phyloP scores from a whole-genome alignment of 164 flowering plant species.

The Taxillus chinensis region DNA sequence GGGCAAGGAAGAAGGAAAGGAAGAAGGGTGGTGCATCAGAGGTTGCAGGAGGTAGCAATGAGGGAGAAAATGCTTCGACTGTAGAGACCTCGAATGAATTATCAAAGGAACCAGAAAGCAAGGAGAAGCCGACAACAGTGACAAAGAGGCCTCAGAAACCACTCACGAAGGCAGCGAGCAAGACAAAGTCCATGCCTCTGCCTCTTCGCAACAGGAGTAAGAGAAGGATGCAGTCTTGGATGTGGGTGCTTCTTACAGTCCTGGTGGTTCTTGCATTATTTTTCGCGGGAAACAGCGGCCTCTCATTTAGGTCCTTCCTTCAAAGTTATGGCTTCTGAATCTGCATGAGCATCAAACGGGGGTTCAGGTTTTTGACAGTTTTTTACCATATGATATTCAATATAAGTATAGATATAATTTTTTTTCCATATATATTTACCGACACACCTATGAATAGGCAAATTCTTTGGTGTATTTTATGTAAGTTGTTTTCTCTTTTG shows the following conservation, averaged over 20 bases:
- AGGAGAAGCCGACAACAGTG: slow-evolving; percentile 21
- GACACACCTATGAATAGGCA: no score
- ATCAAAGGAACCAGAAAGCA: slow-evolving; percentile 23
- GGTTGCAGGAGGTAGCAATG: slow-evolving; percentile 11
- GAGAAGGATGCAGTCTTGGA: slow-evolving; percentile 57
- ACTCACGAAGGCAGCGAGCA: slow-evolving; percentile 28
- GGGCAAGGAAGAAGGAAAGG: slow-evolving; percentile 52
- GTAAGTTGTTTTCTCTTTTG: no score
- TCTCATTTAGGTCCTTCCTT: slow-evolving; percentile 16
- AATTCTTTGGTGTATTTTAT: no score
- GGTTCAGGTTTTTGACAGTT: slow-evolving; percentile 4
- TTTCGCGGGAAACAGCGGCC: slow-evolving; percentile 31
- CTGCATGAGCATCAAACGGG: neutral
- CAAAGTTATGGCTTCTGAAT: slow-evolving; percentile 22
- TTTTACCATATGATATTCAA: neutral
- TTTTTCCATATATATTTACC: no score
- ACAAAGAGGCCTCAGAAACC: slow-evolving; percentile 33
- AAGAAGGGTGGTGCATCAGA: slow-evolving; percentile 27
- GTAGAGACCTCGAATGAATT: slow-evolving; percentile 23
- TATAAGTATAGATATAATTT: neutral
- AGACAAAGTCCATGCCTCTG: slow-evolving; percentile 45
- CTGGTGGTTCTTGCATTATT: slow-evolving; percentile 30
- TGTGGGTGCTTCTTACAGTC: slow-evolving; percentile 37
- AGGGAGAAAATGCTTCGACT: slow-evolving; percentile 23
- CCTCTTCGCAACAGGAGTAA: slow-evolving; percentile 60